Evolutionary conservation across 345 rosid species (phyloP).

Genomic region (Physaria fendleri): DNA sequence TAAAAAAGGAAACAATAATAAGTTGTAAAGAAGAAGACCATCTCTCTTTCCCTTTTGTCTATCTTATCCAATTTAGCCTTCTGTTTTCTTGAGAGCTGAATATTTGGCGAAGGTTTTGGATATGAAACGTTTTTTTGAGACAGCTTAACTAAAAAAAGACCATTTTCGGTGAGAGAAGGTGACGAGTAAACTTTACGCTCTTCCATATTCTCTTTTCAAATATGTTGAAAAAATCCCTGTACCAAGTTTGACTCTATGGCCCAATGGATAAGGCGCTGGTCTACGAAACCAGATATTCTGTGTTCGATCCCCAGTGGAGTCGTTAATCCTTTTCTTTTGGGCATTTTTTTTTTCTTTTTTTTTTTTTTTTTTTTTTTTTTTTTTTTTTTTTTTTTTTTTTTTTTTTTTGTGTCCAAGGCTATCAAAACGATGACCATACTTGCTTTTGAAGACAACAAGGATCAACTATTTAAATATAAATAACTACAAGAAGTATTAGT

Average conservation of each 20-base stretch:
- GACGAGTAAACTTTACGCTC: not conserved
- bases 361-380: not conserved
- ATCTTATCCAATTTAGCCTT: not conserved
- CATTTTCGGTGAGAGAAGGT: constrained; percentile 13
- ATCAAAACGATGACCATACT: not conserved
- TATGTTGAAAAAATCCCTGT: accelerated
- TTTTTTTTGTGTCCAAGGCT: not conserved
- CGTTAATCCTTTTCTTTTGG: too few species aligned
- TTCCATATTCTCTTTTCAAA: not conserved
- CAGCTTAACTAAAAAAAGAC: constrained; percentile 17
- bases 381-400: not conserved
- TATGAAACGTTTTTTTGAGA: constrained; percentile 2
- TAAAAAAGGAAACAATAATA: not conserved
- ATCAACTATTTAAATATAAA: not conserved
- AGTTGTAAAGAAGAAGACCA: not conserved
- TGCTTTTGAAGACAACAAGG: not conserved
- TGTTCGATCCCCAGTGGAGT: constrained; percentile 90
- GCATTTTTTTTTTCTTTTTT: too few species aligned
- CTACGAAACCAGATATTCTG: constrained; percentile 88
- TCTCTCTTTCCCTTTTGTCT: not conserved
- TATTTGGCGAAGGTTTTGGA: not conserved
- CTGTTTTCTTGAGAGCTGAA: not conserved
- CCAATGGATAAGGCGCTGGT: constrained; percentile 90
- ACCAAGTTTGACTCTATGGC: constrained; percentile 30
- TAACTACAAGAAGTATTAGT: not conserved